Evolutionary conservation across 176 grass and related monocot species (phyloP).

Genomic region (Musa troglodytarum): DNA sequence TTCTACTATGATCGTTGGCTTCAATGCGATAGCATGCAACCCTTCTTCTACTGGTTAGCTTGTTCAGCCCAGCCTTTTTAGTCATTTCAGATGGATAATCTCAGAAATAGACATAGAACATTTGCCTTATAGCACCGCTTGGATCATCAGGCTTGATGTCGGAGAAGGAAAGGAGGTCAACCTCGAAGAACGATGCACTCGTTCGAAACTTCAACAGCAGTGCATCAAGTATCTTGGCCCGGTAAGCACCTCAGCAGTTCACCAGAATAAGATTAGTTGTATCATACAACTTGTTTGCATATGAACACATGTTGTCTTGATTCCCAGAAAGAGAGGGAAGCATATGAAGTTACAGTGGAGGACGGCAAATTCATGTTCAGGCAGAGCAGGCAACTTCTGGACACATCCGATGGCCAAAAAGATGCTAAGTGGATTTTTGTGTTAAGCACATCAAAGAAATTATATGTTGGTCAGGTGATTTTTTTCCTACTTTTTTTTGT

Average conservation of each 20-base stretch:
- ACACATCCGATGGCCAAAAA: slow-evolving; percentile 54
- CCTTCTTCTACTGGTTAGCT: slow-evolving; percentile 91
- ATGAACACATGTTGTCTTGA: slow-evolving; percentile 6
- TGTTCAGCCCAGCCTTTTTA: not conserved
- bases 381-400: slow-evolving; percentile 43
- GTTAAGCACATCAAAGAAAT: slow-evolving; percentile 65
- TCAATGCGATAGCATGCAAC: slow-evolving; percentile 62
- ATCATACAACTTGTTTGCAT: too few relatives aligned
- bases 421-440: slow-evolving; percentile 89
- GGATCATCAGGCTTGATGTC: slow-evolving; percentile 44
- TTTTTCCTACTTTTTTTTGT: too few relatives aligned
- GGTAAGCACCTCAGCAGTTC: not conserved
- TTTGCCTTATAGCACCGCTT: not conserved
- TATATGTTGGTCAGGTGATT: slow-evolving; percentile 65
- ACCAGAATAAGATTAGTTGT: not conserved
- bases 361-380: slow-evolving; percentile 57
- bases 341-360: slow-evolving; percentile 56
- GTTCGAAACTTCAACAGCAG: slow-evolving; percentile 53
- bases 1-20: slow-evolving; percentile 84
- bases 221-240: slow-evolving; percentile 84
- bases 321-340: slow-evolving; percentile 82
- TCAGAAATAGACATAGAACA: not conserved
- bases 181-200: slow-evolving; percentile 38
- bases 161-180: slow-evolving; percentile 78
- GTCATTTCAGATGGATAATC: not conserved